Evolutionary conservation across 139 green algal species (phyloP), one percentile per base, ranked within the genome.

Genomic region (Raphidocelis subcapitata): DNA sequence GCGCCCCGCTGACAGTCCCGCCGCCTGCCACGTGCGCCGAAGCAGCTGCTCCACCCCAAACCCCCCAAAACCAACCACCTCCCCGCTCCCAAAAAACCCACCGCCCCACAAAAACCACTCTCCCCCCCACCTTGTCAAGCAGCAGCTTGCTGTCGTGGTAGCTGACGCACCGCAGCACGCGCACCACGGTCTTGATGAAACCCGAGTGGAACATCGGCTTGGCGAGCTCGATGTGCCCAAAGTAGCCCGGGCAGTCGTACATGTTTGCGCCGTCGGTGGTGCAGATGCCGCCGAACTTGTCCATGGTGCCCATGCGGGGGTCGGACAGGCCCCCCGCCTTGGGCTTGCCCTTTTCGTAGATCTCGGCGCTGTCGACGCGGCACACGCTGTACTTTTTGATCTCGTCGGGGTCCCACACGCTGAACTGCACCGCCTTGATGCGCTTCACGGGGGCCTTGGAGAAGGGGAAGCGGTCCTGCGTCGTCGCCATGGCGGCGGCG

Each of bases 161-260:
- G 69, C 88, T 92, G 33, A 99, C 95, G 79, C 95, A 99, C 29
- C 96, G 89, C 65, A 99, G 81, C 49, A 97, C 87, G 0, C 88
- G 91, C 21, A 99, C 77, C 5, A 99, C 91, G 0, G 88, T 97
- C 65, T 94, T 95, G 29, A 98, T 88, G 85, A 99, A 99, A 57
- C 94, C 93, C 41, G 93, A 84, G 79, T 99, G 96, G 74, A 92
- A 99, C 79, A 99, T 91, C 10, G 96, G 95, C 76, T 96, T 91
- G 24, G 93, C 94, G 33, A 99, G 88, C 77, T 97, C 93, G 32
- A 99, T 89, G 87, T 98, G 95, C 14, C 96, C 96, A 84, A 99
- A 99, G 79, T 99, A 96, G 3, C 96, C 96, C 0, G 96, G 96
- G 73, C 90, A 98, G 69, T 99, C 92, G 55, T 89, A 80, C 28